These are phyloP conservation scores for Solidago caesia DNA, from an alignment of 129 eudicot species.

Conservation along the genomic window DNA sequence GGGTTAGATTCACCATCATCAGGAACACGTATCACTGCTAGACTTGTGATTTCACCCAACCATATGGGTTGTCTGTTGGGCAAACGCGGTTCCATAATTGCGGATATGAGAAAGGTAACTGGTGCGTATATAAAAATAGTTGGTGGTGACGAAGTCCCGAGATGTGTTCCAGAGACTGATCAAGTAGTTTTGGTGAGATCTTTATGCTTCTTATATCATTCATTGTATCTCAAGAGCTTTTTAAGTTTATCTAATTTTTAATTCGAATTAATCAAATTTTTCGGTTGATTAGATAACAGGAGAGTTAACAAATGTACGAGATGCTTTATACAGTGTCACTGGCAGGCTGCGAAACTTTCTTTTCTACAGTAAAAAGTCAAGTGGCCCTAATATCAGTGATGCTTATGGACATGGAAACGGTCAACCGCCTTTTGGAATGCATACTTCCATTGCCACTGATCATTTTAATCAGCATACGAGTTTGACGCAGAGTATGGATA, in stretches of 20 bases:
- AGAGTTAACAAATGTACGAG: conserved; percentile 53
- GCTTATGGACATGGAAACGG: conserved; percentile 30
- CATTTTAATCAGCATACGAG: conserved; percentile 30
- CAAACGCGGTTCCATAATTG: conserved; percentile 67
- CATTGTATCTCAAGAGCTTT: neutral
- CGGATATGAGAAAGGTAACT: conserved; percentile 76
- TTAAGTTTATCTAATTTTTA: neutral
- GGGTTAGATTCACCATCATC: conserved; percentile 43
- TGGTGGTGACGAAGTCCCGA: conserved; percentile 51
- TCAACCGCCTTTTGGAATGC: conserved; percentile 19
- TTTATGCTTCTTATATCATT: conserved; percentile 19
- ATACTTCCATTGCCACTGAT: conserved; percentile 25
- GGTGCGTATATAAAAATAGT: conserved; percentile 57
- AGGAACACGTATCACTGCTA: conserved; percentile 43
- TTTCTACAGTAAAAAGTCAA: conserved; percentile 35
- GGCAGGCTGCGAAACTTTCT: conserved; percentile 53
- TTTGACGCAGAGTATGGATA: conserved; percentile 42
- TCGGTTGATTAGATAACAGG: conserved; percentile 57
- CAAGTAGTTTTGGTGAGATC: conserved; percentile 68
- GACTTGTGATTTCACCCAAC: conserved; percentile 43
- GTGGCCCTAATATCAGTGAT: conserved; percentile 28
- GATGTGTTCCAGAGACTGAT: conserved; percentile 49
- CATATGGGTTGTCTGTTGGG: conserved; percentile 86
- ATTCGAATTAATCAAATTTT: conserved; percentile 5
- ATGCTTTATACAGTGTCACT: conserved; percentile 59